Percentiles rank a stretch among this genome's conserved stretches.
phyloP scores from a whole-genome alignment of 73 alveolate genomes.

The Uronychia binucleata region DNA sequence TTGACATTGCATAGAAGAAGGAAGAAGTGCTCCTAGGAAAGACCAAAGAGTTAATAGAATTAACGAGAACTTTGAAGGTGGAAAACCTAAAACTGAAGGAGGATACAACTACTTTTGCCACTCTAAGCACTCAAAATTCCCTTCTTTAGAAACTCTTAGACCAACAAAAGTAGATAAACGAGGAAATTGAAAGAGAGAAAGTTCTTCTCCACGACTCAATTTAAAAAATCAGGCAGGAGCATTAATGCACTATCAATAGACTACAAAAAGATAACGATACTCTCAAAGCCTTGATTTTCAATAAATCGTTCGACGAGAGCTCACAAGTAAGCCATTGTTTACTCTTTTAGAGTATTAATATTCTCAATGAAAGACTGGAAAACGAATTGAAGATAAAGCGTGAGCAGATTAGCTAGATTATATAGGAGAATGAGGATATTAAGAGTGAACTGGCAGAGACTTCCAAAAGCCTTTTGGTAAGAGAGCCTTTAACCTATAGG shows the following conservation, averaged over 20 bases:
- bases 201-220: neutral
- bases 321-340: neutral
- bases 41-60: neutral
- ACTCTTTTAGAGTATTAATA: neutral
- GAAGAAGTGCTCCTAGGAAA: neutral
- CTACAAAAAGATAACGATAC: neutral
- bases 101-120: neutral
- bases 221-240: neutral
- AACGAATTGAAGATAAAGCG: neutral
- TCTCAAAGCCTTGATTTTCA: neutral
- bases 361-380: neutral
- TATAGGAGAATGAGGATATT: neutral
- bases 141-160: neutral
- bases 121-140: neutral
- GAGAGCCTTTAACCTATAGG: too few species aligned
- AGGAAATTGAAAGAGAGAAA: neutral
- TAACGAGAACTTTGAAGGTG: neutral
- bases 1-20: neutral
- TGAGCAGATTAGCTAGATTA: neutral
- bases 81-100: neutral
- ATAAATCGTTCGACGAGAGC: neutral
- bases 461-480: neutral
- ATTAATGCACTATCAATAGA: neutral
- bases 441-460: neutral
- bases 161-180: neutral